Evolutionary conservation across 1,284 basidiomycete species (phyloP), one percentile per base, ranked within the genome.

Genomic region (Schizophyllum commune): DNA sequence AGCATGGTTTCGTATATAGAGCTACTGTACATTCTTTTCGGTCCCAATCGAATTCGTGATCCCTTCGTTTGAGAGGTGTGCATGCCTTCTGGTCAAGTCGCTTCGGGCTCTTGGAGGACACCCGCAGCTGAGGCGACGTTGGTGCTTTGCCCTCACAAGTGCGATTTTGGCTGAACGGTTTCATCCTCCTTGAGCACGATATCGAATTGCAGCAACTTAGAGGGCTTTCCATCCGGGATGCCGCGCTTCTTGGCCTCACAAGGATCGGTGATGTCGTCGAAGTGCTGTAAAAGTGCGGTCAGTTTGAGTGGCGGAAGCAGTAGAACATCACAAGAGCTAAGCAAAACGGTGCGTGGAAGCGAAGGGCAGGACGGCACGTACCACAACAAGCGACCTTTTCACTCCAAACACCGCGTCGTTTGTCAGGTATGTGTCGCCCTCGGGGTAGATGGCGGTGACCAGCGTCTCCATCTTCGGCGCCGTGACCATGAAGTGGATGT

Each of bases 381-480:
- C 79, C 56, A 79, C 73, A 52, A 76, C 68, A 22, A 75, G 65
- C n/a, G 71, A 88, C 60, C 81, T 80, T 71, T 88, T 91, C 13
- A 90, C 90, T 13, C 91, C 91, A 70, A 94, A 94, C 1, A 93
- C 91, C 3, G 81, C 77, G 68, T 92, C 92, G 62, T 83, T 90
- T 13, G 73, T 72, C 17, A 92, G 66, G 66, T 82, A 92, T 3
- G 76, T 71, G 66, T 92, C 89, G 17, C 84, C 86, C 61, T 86
- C 81, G 20, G 88, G 84, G 72, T 91, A 95, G 11, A 93, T 70
- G 1, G 91, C 84, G 0, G 92, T 94, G 20, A 80, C 76, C 52
- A 95, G 82, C 61, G 82, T 85, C 69, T 85, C 86, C 70, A 80
- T 92, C 22, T 91, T 91, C 6, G 83, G 78, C 5, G 78, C 79